phyloP scores from a whole-genome alignment of 169 alveolate genomes.

The Babesia microti region DNA sequence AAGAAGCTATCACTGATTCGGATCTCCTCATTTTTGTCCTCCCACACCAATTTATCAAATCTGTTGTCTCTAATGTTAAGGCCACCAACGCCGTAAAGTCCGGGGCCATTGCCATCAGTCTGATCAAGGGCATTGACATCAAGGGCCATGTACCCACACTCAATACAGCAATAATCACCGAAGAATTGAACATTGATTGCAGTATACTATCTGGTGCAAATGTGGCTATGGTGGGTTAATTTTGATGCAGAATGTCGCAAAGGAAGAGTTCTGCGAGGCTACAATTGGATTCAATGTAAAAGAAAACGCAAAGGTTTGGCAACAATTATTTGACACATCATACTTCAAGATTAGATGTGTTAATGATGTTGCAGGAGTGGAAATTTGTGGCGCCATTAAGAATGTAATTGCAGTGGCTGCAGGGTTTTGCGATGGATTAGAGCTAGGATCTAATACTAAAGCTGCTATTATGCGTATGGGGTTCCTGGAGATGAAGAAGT shows the following conservation, averaged over 20 bases:
- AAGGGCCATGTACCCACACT: conserved; percentile 52
- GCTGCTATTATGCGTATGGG: conserved; percentile 88
- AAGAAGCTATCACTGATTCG: conserved; percentile 69
- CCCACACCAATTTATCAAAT: conserved; percentile 77
- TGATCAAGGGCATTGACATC: conserved; percentile 71
- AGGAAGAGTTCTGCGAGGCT: conserved; percentile 83
- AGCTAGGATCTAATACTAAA: conserved; percentile 80
- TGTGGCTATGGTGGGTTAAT: conserved; percentile 63
- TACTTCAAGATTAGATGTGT: conserved; percentile 76
- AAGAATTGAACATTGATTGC: conserved; percentile 58
- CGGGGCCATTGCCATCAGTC: conserved; percentile 63
- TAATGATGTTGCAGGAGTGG: conserved; percentile 78
- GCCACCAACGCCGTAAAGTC: conserved; percentile 32
- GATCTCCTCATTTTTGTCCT: conserved; percentile 73
- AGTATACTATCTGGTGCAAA: conserved; percentile 74
- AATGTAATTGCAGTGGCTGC: conserved; percentile 83
- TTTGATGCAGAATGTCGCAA: conserved; percentile 67
- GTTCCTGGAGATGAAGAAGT: conserved; percentile 70
- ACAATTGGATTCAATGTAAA: conserved; percentile 77
- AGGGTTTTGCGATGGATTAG: conserved; percentile 87
- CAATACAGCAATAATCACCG: conserved; percentile 52
- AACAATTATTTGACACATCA: conserved; percentile 77
- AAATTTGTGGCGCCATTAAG: conserved; percentile 87
- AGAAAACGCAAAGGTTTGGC: conserved; percentile 65
- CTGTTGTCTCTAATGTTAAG: conserved; percentile 38